These are phyloP conservation scores for Stipa capillata DNA, from an alignment of 176 grass and related monocot species.

Conservation along the genomic window DNA sequence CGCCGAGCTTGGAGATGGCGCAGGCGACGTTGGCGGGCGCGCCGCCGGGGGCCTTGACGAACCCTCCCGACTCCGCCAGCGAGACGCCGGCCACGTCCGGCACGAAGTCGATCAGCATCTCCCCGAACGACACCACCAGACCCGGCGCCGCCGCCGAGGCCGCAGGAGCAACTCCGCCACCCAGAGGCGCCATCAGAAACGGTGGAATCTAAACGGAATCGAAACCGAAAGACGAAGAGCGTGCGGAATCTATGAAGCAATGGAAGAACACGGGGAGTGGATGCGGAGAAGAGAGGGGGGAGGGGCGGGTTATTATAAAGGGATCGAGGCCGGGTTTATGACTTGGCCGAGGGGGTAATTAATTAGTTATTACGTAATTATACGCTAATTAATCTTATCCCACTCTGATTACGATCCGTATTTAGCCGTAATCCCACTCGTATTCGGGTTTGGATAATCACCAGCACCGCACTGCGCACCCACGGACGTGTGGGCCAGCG, in stretches of 20 bases:
- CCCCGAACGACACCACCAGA: conserved; percentile 73
- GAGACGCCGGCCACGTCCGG: conserved; percentile 69
- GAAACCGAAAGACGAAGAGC: neutral
- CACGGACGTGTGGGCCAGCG: neutral
- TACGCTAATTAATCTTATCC: neutral
- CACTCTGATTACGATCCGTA: neutral
- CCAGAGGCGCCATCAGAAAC: conserved; percentile 35
- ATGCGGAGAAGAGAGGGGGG: neutral
- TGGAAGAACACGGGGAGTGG: too few relatives aligned
- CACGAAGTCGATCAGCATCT: conserved; percentile 95
- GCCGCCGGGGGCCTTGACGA: conserved; percentile 80
- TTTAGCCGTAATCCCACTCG: neutral
- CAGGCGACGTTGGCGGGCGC: conserved; percentile 85
- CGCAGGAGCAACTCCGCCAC: neutral
- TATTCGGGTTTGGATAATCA: neutral
- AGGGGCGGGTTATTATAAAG: neutral
- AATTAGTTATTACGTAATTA: too few relatives aligned
- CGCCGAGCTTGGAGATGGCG: conserved; percentile 73
- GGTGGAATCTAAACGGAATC: neutral
- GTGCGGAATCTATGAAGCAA: too few relatives aligned
- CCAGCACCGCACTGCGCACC: neutral
- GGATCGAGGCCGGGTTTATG: neutral
- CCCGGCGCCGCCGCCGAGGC: neutral
- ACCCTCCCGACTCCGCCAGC: conserved; percentile 70
- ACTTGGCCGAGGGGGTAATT: neutral